Evolutionary conservation across 139 green algal species (phyloP).

Genomic region (Tetradesmus lagerheimii): DNA sequence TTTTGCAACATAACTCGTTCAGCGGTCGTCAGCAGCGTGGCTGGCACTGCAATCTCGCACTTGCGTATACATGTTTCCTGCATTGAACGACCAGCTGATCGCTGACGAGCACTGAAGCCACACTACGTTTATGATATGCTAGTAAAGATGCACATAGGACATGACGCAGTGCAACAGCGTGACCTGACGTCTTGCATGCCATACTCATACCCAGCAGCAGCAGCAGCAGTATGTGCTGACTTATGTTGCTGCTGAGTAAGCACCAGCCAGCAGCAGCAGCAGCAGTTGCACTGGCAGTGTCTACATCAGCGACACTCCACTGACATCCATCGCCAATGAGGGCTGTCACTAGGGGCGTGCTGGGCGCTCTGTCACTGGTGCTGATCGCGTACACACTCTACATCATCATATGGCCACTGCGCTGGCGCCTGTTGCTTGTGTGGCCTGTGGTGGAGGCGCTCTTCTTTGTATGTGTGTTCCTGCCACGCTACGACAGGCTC

Average conservation of each 20-base stretch:
- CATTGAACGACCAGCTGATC: no score
- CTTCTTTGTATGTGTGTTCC: conserved; percentile 26
- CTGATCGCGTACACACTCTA: conserved; percentile 12
- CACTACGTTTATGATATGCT: no score
- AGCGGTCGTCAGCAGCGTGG: no score
- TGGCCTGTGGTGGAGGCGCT: conserved; percentile 25
- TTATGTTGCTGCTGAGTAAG: background rate
- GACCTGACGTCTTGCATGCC: background rate
- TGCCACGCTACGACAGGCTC: conserved; percentile 22
- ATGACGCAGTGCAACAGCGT: no score
- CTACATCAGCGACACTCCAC: background rate
- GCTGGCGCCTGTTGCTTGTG: background rate
- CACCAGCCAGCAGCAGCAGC: background rate
- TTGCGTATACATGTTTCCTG: no score
- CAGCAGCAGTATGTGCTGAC: no score
- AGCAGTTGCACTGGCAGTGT: background rate
- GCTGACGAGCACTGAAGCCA: no score
- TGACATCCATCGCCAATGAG: background rate
- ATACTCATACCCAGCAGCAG: background rate
- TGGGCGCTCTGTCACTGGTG: conserved; percentile 12
- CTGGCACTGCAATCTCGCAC: no score
- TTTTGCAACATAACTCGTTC: no score
- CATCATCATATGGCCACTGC: conserved; percentile 32
- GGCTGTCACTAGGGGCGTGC: background rate
- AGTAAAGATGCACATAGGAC: no score